Percentiles rank a stretch among this genome's conserved stretches.
These are phyloP conservation scores for Thielaviopsis musarum DNA, from an alignment of 2,329 filamentous ascomycete species.

Conservation along the genomic window DNA sequence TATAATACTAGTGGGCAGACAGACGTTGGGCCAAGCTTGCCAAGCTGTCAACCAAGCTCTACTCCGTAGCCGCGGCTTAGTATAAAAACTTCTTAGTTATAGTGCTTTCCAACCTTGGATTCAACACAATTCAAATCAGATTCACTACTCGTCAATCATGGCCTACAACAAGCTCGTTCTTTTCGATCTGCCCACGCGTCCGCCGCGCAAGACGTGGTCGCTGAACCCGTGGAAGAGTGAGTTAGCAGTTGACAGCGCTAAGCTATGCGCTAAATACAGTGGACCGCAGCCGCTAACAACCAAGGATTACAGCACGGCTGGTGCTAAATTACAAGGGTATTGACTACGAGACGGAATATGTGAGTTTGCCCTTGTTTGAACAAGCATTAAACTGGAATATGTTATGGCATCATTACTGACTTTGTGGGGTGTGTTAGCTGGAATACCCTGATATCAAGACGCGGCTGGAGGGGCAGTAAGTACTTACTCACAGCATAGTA, in stretches of 20 bases:
- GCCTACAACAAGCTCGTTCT: conserved; percentile 28
- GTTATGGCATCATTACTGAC: neutral
- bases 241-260: neutral
- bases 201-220: conserved; percentile 37
- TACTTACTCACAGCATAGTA: neutral
- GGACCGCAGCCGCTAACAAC: neutral
- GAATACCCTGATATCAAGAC: conserved; percentile 50
- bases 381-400: neutral
- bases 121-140: too few relatives aligned
- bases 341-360: conserved; percentile 51
- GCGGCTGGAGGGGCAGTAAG: conserved; percentile 36
- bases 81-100: too few relatives aligned
- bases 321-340: conserved; percentile 51
- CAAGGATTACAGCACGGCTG: conserved; percentile 34
- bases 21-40: too few relatives aligned
- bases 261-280: conserved; percentile 10
- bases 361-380: conserved; percentile 12
- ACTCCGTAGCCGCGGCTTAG: too few relatives aligned
- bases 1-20: too few relatives aligned
- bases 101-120: too few relatives aligned
- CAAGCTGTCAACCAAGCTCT: too few relatives aligned
- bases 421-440: conserved; percentile 19
- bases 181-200: conserved; percentile 45
- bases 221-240: conserved; percentile 56
- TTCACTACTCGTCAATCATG: neutral